Base-by-base conservation (phyloP, 345 rosid species). In the Psidium guajava region DNA sequence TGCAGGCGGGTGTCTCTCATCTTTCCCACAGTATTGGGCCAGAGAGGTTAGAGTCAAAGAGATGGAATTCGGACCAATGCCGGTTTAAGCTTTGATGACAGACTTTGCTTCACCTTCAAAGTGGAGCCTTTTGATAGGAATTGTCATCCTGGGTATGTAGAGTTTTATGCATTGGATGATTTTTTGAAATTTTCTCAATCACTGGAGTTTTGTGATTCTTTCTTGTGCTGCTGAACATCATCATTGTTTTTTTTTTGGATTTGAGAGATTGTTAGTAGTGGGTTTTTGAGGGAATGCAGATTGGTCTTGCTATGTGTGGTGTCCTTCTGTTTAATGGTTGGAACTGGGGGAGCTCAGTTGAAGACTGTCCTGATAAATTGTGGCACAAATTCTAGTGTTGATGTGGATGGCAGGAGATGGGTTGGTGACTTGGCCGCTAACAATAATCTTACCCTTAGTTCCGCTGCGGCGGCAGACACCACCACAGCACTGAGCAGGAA, bases 331-430 rank as follows among this genome's bases (percentile, higher is more conserved):
- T 25, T 25, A 22, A 27, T 49, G 49, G 24, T 90, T 69, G 77
- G 64, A 81, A 54, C 64, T 85, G 93, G 91, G 86, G 92, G 91
- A 89, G 94, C 93, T 89, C 90, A 93, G 83, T 81, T 90, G 80
- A 91, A 87, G 83, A 86, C 90, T 74, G 88, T 91, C 86, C 90
- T 95, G 86, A 86, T 95, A 47, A 91, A 92, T 82, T 96, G 98
- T 87, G 99, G 98, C 59, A 82, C 95, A 84, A 91, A 93, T 53
- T 86, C 91, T 18, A 89, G 89, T 84, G 88, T 91, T 18, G 86
- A 83, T 82, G 90, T 91, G 9, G 95, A 91, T 84, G 95, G 95
- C 82, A 91, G 99, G 87, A 92, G 81, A 87, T 96, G 98, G 98
- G 85, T 88, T 77, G 99, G 98, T 22, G 98, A 96, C 83, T 56